Evolutionary conservation across 1,139 yeast genomes (phyloP).

Genomic region (Blastobotrys ciferrii): DNA sequence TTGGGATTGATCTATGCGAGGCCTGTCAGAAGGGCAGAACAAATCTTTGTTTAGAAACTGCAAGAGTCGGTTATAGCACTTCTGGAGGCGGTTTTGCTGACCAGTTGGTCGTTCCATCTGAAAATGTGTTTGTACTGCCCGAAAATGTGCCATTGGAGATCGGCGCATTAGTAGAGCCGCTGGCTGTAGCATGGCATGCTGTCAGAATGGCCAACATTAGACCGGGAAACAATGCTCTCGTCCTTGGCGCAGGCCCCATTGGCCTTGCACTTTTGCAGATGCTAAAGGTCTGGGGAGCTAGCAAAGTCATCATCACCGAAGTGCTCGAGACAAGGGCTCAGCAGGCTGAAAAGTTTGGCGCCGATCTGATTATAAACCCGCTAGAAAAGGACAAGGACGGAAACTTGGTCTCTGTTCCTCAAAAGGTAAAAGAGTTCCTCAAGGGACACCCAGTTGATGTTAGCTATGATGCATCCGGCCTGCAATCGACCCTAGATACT

Average conservation of each 20-base stretch:
- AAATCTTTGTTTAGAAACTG: conserved; percentile 54
- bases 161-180: conserved; percentile 88
- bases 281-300: conserved; percentile 78
- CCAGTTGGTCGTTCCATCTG: conserved; percentile 48
- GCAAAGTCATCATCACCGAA: conserved; percentile 61
- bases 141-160: conserved; percentile 72
- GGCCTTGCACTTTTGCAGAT: conserved; percentile 76
- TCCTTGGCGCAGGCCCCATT: conserved; percentile 92
- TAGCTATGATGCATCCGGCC: conserved; percentile 2
- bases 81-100: conserved; percentile 53
- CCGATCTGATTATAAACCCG: conserved; percentile 8
- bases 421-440: background rate
- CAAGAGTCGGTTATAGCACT: conserved; percentile 48
- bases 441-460: conserved; percentile 2
- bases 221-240: conserved; percentile 73
- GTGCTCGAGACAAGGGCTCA: conserved; percentile 14
- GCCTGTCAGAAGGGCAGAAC: conserved; percentile 74
- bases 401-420: background rate
- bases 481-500: conserved; percentile 3
- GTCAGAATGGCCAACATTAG: conserved; percentile 59
- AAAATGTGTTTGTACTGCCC: conserved; percentile 47
- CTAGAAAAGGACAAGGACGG: background rate
- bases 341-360: conserved; percentile 15
- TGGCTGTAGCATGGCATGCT: conserved; percentile 85
- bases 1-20: conserved; percentile 49